Evolutionary conservation across 306 rosid species (phyloP).

Genomic region (Begonia masoniana): DNA sequence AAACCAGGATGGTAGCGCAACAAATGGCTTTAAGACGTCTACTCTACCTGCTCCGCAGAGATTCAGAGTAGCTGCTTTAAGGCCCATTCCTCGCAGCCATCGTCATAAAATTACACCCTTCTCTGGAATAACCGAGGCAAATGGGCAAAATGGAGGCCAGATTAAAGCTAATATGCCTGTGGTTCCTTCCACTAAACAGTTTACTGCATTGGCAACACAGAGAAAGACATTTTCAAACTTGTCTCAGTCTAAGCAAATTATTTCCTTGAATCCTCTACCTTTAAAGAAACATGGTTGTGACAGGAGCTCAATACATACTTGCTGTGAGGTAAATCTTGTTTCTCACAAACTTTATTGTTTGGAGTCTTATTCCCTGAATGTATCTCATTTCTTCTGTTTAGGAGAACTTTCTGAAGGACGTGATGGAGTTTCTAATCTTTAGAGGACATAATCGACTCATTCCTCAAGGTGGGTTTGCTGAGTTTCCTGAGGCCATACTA

Average conservation of each 20-base stretch:
- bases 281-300: conserved; percentile 94
- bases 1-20: conserved; percentile 30
- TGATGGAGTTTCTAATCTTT: conserved; percentile 85
- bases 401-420: conserved; percentile 97
- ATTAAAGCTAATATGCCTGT: conserved; percentile 48
- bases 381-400: conserved; percentile 9
- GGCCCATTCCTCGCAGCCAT: conserved; percentile 86
- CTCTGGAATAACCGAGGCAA: conserved; percentile 53
- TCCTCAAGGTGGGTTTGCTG: conserved; percentile 86
- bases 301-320: conserved; percentile 66
- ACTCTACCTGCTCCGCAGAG: conserved; percentile 60
- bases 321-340: conserved; percentile 64
- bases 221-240: conserved; percentile 73
- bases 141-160: conserved; percentile 56
- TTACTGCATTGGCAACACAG: conserved; percentile 57
- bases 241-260: conserved; percentile 82
- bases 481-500: conserved; percentile 98
- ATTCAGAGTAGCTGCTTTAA: conserved; percentile 89
- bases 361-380: not conserved
- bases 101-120: conserved; percentile 80
- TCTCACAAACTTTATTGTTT: not conserved
- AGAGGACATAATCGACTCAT: conserved; percentile 83
- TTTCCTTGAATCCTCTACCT: conserved; percentile 87
- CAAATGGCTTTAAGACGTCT: conserved; percentile 49
- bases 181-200: conserved; percentile 55